Conservation (phyloP, 768 basidiomycete genomes). For the Hypholoma sublateritium region DNA sequence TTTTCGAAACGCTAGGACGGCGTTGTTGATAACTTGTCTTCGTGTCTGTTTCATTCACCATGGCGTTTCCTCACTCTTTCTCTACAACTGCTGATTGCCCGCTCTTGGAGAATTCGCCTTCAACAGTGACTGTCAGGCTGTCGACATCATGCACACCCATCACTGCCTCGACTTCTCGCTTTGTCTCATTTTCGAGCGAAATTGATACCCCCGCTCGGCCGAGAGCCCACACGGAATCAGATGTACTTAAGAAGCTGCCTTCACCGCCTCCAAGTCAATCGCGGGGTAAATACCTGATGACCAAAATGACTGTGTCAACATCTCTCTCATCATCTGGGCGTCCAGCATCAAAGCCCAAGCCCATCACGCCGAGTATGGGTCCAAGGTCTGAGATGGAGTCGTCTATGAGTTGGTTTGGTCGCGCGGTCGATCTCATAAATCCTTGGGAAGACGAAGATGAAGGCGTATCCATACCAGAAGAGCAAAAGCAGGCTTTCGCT, state of each 20-base stretch:
- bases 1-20: slow-evolving; percentile 6
- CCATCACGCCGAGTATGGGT: not conserved
- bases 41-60: not conserved
- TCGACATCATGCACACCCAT: slow-evolving; percentile 13
- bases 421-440: slow-evolving; percentile 16
- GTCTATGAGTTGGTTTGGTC: slow-evolving; percentile 23
- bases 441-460: slow-evolving; percentile 22
- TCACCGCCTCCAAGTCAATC: slow-evolving; percentile 12
- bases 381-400: slow-evolving; percentile 10
- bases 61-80: slow-evolving; percentile 21
- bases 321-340: slow-evolving; percentile 17
- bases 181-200: slow-evolving; percentile 18
- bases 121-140: slow-evolving; percentile 20
- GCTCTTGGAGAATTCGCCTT: slow-evolving; percentile 18
- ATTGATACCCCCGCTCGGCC: slow-evolving; percentile 6
- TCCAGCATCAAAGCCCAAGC: slow-evolving; percentile 14
- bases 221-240: slow-evolving; percentile 12
- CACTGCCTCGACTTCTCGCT: slow-evolving; percentile 16
- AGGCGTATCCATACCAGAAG: slow-evolving; percentile 22
- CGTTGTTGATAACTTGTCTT: not conserved
- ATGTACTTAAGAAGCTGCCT: not conserved
- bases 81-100: slow-evolving; percentile 20
- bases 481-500: slow-evolving; percentile 32
- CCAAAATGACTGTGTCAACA: slow-evolving; percentile 12
- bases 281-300: slow-evolving; percentile 11